Conservation (phyloP, 768 basidiomycete genomes). For the Baorangia bicolor region DNA sequence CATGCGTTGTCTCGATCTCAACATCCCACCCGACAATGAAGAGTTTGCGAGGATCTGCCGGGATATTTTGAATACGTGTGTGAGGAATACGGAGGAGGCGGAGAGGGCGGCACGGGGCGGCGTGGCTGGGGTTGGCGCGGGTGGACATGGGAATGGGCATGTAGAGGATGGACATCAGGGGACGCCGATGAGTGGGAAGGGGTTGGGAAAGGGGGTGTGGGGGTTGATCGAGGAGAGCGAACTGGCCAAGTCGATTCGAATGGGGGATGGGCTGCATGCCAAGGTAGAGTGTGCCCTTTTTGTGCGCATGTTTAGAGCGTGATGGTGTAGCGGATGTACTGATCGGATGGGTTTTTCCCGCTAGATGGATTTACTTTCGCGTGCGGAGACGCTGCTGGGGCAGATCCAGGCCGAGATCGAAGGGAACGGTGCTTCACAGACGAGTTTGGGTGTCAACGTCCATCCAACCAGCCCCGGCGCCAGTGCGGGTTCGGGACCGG, state of each 20-base stretch:
- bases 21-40: conserved; percentile 84
- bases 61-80: conserved; percentile 86
- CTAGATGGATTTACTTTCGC: conserved; percentile 12
- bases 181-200: conserved; percentile 45
- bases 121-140: conserved; percentile 1
- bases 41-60: conserved; percentile 83
- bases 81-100: conserved; percentile 91
- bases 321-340: neutral
- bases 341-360: neutral
- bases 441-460: neutral
- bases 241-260: conserved; percentile 66
- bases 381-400: conserved; percentile 43
- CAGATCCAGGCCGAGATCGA: conserved; percentile 34
- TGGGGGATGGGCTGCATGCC: conserved; percentile 36
- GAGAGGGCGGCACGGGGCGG: conserved; percentile 36
- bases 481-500: neutral
- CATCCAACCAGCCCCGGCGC: neutral
- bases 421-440: neutral
- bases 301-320: neutral
- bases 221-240: conserved; percentile 84
- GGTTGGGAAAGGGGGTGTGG: conserved; percentile 71
- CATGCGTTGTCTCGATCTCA: conserved; percentile 91
- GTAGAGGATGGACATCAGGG: conserved; percentile 21
- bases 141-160: neutral
- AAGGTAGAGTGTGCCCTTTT: conserved; percentile 42